These are phyloP conservation scores for Pseudopyrenochaeta lycopersici DNA, from an alignment of 2,329 filamentous ascomycete species.

Conservation along the genomic window DNA sequence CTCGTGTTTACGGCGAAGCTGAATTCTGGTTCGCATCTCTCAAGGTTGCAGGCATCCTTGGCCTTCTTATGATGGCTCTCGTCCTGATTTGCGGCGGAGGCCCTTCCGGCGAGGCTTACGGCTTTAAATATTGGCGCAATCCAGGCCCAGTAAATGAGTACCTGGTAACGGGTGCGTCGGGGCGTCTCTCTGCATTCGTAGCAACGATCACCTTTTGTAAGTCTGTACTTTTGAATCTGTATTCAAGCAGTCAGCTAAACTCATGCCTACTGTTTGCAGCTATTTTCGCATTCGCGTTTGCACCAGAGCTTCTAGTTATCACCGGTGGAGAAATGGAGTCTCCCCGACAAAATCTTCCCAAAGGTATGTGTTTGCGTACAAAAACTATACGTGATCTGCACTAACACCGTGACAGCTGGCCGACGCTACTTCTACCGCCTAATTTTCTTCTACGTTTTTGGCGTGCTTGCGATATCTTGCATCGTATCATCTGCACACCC, in stretches of 20 bases:
- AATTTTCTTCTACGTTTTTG: conserved; percentile 52
- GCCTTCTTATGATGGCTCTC: conserved; percentile 2
- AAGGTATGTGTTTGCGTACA: too few species aligned
- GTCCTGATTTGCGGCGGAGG: conserved; percentile 48
- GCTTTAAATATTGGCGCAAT: conserved; percentile 72
- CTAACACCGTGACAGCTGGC: conserved; percentile 62
- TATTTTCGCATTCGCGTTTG: conserved; percentile 38
- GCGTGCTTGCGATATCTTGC: conserved; percentile 63
- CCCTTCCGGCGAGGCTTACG: conserved; percentile 64
- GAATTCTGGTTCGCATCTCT: conserved; percentile 51
- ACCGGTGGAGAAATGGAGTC: conserved; percentile 71
- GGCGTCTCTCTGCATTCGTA: conserved; percentile 60
- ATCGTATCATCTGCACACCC: conserved; percentile 59
- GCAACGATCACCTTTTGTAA: conserved; percentile 50
- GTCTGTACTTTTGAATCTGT: too few species aligned
- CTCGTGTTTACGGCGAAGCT: conserved; percentile 58
- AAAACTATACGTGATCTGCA: too few species aligned
- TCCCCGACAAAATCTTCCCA: conserved; percentile 71
- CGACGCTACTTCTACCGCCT: conserved; percentile 55
- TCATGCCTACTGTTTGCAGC: too few species aligned
- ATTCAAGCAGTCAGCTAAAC: too few species aligned
- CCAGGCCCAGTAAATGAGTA: conserved; percentile 73
- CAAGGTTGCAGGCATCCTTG: conserved; percentile 43
- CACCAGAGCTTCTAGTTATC: conserved; percentile 64
- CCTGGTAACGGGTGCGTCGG: conserved; percentile 68